Conservation (phyloP, 306 rosid genomes). For the Cajanus cajan region DNA sequence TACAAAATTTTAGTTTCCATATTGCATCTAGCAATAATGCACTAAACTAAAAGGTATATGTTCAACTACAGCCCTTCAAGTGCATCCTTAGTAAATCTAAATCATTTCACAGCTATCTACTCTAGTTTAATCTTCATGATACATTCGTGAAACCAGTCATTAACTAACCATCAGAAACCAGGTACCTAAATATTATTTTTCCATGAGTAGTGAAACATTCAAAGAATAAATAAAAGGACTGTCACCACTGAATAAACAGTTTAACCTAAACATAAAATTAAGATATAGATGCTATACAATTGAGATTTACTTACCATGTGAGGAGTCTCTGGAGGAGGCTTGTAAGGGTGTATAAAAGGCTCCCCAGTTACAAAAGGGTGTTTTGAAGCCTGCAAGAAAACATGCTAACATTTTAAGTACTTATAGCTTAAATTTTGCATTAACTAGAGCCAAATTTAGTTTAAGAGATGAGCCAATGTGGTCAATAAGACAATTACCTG, state of each 20-base stretch:
- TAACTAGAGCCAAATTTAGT: slow-evolving; percentile 28
- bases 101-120: not conserved
- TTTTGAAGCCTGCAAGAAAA: slow-evolving; percentile 82
- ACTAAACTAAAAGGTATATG: not conserved
- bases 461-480: not conserved
- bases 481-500: slow-evolving; percentile 58
- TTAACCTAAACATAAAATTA: slow-evolving; percentile 24
- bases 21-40: not conserved
- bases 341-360: slow-evolving; percentile 86
- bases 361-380: slow-evolving; percentile 99
- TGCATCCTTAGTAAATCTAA: not conserved
- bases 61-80: not conserved
- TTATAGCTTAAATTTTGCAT: slow-evolving; percentile 23
- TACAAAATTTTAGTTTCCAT: not conserved
- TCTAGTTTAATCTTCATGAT: not conserved
- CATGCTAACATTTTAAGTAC: slow-evolving; percentile 38
- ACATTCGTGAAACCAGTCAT: not conserved
- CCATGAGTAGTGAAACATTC: not conserved
- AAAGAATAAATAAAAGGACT: not conserved
- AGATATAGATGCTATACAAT: slow-evolving; percentile 9
- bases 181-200: not conserved
- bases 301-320: slow-evolving; percentile 67
- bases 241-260: not conserved
- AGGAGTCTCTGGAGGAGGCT: slow-evolving; percentile 86
- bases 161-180: not conserved